Conservation (phyloP, 345 rosid genomes). For the Syzygium oleosum region DNA sequence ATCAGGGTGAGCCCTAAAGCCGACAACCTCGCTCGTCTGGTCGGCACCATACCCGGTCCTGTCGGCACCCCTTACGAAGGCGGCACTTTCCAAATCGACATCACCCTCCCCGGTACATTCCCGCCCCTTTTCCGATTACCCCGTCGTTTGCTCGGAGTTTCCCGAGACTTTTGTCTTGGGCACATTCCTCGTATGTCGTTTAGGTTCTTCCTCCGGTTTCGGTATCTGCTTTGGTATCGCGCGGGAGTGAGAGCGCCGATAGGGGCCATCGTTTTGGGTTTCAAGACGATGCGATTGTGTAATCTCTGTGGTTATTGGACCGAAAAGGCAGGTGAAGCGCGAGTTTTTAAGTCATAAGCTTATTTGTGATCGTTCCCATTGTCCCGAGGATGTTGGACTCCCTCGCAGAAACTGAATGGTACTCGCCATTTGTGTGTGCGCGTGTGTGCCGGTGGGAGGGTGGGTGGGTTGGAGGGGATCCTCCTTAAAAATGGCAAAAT, state of each 20-base stretch:
- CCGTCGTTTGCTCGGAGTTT: not conserved
- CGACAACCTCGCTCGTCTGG: conserved; percentile 61
- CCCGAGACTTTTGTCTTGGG: not conserved
- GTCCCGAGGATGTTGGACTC: not conserved
- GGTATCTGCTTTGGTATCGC: not conserved
- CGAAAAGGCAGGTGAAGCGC: not conserved
- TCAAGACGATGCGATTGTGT: not conserved
- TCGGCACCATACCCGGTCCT: conserved; percentile 87
- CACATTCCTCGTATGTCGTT: not conserved
- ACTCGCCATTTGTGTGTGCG: not conserved
- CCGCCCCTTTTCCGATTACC: not conserved
- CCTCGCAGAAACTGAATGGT: not conserved
- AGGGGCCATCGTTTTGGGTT: not conserved
- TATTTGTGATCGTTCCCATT: not conserved
- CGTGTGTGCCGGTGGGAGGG: not conserved
- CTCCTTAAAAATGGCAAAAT: not conserved
- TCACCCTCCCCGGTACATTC: conserved; percentile 55
- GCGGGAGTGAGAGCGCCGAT: not conserved
- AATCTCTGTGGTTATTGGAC: not conserved
- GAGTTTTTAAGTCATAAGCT: not conserved
- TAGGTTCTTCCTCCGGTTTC: not conserved
- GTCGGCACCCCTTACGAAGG: conserved; percentile 90
- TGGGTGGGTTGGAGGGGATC: not conserved
- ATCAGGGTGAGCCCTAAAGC: conserved; percentile 66
- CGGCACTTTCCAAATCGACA: conserved; percentile 80